A percentile compares a stretch with the other conserved stretches of the same genome.
Evolutionary conservation across 441 rosid genomes (phyloP).

Genomic region (Brassica balearica): DNA sequence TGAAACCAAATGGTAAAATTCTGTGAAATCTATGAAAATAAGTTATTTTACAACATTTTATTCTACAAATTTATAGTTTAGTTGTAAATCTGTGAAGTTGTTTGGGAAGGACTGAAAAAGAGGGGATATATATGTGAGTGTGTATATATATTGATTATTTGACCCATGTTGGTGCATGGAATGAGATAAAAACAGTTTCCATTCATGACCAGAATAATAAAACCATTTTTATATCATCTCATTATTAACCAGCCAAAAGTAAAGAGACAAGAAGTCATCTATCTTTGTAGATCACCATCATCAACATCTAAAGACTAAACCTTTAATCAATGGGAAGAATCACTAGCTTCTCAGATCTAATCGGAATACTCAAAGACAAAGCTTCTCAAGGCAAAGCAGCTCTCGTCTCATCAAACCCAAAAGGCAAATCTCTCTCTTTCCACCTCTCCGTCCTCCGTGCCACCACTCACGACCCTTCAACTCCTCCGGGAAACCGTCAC

Average conservation of each 20-base stretch:
- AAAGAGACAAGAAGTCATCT: slow-evolving; percentile 20
- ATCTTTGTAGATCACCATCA: slow-evolving; percentile 19
- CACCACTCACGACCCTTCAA: slow-evolving; percentile 70
- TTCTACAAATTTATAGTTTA: background rate
- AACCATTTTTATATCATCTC: background rate
- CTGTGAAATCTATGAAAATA: background rate
- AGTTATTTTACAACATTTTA: background rate
- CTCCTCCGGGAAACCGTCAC: slow-evolving; percentile 65
- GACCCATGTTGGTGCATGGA: slow-evolving; percentile 35
- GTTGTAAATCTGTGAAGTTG: background rate
- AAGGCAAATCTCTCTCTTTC: slow-evolving; percentile 52
- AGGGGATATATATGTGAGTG: background rate
- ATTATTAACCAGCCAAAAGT: background rate
- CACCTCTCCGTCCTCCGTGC: slow-evolving; percentile 73
- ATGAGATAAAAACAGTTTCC: slow-evolving; percentile 29
- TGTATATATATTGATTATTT: background rate
- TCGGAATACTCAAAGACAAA: slow-evolving; percentile 76
- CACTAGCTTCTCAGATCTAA: slow-evolving; percentile 56
- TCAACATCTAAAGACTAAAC: background rate
- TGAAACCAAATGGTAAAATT: background rate
- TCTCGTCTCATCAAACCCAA: slow-evolving; percentile 48
- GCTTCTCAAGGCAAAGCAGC: slow-evolving; percentile 87
- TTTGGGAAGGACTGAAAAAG: no score
- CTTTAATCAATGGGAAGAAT: slow-evolving; percentile 52
- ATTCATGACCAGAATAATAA: slow-evolving; percentile 21